phyloP scores from a whole-genome alignment of 2,329 filamentous ascomycete species.

The Blastomyces gilchristii region DNA sequence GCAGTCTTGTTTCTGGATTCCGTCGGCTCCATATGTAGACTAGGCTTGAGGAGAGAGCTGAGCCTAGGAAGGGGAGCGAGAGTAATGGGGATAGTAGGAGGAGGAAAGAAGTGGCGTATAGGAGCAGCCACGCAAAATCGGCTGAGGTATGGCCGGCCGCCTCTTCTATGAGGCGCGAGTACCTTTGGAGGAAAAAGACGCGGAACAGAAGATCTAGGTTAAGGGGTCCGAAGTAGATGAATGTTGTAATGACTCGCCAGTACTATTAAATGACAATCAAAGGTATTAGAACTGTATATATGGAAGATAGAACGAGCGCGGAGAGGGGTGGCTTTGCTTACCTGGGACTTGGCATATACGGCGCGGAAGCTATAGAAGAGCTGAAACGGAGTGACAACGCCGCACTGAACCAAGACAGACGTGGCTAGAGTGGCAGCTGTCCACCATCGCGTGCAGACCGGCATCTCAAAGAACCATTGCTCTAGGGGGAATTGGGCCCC shows the following conservation, averaged over 20 bases:
- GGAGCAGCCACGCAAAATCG: conserved; percentile 86
- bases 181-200: conserved; percentile 95
- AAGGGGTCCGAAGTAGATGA: conserved; percentile 93
- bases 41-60: conserved; percentile 79
- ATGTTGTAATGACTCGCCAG: conserved; percentile 92
- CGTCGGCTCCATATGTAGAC: conserved; percentile 97
- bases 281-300: conserved; percentile 2
- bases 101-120: conserved; percentile 72
- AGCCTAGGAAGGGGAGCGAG: conserved; percentile 88
- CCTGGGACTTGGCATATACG: conserved; percentile 86
- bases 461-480: conserved; percentile 99
- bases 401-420: conserved; percentile 83
- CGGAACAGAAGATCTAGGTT: conserved; percentile 93
- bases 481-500: conserved; percentile 64
- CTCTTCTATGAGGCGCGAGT: conserved; percentile 89
- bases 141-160: conserved; percentile 84
- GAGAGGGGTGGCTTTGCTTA: conserved; percentile 35
- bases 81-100: conserved; percentile 75
- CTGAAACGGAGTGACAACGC: conserved; percentile 85
- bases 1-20: conserved; percentile 83
- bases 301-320: background rate
- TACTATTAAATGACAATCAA: conserved; percentile 45
- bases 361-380: conserved; percentile 93
- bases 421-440: conserved; percentile 83
- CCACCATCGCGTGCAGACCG: conserved; percentile 92